These are phyloP conservation scores for Penicillium dipodomyicola DNA, from an alignment of 495 filamentous ascomycete genomes.

Conservation along the genomic window DNA sequence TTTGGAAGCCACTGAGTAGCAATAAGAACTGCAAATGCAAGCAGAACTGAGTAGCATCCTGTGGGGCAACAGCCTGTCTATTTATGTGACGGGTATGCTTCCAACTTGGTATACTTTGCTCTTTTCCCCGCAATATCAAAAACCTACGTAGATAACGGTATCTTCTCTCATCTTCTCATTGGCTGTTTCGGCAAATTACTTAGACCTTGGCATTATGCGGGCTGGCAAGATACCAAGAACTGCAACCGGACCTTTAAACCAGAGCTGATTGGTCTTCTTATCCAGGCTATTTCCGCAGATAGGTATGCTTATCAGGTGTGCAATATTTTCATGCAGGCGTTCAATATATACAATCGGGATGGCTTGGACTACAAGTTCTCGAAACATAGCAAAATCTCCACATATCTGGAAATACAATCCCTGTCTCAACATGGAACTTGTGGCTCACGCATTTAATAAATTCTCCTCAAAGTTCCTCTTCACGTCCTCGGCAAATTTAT, in stretches of 20 bases:
- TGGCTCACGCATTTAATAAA: neutral
- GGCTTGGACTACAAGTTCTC: neutral
- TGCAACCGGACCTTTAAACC: neutral
- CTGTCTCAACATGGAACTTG: neutral
- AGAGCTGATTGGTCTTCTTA: neutral
- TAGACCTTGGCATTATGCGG: conserved; percentile 13
- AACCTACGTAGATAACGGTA: conserved; percentile 3
- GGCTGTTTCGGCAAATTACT: conserved; percentile 29
- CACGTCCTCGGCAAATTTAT: conserved; percentile 33
- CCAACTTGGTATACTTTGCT: neutral
- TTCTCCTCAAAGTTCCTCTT: conserved; percentile 28
- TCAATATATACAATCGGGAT: neutral
- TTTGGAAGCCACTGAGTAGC: neutral
- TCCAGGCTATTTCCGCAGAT: conserved; percentile 10
- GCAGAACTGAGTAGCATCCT: neutral
- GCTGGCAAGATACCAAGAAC: neutral
- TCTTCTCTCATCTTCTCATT: conserved; percentile 12
- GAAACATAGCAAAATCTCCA: neutral
- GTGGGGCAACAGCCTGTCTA: neutral
- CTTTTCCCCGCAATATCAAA: conserved; percentile 15
- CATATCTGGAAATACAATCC: too few relatives aligned
- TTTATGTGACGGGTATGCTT: conserved; percentile 6
- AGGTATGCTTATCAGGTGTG: neutral
- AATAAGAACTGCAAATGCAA: neutral
- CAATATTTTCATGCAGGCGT: neutral